A percentile compares a stretch with the other conserved stretches of the same genome.
Evolutionary conservation across 2,329 filamentous ascomycete species (phyloP).

Genomic region (Ceratocystis alfenasii): DNA sequence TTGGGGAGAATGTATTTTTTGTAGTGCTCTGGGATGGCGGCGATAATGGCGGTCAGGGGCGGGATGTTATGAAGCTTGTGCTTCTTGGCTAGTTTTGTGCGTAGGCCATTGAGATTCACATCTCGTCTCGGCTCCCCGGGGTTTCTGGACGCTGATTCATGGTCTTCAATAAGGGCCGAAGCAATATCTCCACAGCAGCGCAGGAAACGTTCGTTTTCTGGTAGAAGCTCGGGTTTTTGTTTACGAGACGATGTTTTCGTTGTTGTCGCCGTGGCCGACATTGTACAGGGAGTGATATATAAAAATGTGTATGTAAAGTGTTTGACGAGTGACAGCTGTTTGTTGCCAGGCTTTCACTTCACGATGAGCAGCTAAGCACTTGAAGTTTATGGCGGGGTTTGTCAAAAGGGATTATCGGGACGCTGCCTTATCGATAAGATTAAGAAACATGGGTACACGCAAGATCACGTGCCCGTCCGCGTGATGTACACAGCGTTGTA

Average conservation of each 20-base stretch:
- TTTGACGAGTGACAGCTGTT: background rate
- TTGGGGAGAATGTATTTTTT: constrained; percentile 98
- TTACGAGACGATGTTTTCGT: constrained; percentile 56
- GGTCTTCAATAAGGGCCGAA: constrained; percentile 84
- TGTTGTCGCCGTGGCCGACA: constrained; percentile 43
- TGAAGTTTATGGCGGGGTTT: constrained; percentile 11
- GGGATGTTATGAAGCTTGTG: constrained; percentile 80
- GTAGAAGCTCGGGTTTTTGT: constrained; percentile 59
- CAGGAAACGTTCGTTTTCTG: constrained; percentile 90
- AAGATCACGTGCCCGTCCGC: background rate
- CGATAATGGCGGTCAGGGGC: constrained; percentile 90
- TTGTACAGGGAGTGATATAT: constrained; percentile 22
- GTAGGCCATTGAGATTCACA: constrained; percentile 81
- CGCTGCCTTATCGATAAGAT: constrained; percentile 13
- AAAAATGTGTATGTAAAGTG: background rate
- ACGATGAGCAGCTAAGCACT: too few relatives aligned
- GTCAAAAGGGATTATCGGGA: background rate
- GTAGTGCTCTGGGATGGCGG: constrained; percentile 97
- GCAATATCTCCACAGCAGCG: constrained; percentile 93
- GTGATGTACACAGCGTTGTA: background rate
- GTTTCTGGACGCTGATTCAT: constrained; percentile 62
- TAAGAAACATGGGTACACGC: background rate
- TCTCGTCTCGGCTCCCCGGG: constrained; percentile 63
- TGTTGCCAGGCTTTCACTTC: too few relatives aligned
- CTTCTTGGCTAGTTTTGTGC: constrained; percentile 82